phyloP scores from a whole-genome alignment of 306 rosid species.

The Inga leiocalycina region DNA sequence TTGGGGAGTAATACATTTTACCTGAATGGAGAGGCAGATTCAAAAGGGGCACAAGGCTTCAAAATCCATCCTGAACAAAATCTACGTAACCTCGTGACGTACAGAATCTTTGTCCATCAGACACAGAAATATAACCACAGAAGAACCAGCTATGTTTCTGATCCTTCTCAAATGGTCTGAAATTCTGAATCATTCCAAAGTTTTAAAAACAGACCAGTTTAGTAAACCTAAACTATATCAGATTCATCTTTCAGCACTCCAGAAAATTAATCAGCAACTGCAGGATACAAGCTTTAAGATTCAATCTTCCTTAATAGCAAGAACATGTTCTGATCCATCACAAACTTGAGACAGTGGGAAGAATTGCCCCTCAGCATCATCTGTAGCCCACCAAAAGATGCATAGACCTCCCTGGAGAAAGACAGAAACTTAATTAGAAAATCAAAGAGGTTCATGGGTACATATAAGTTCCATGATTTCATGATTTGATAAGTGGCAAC shows the following conservation, averaged over 20 bases:
- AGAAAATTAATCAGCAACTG: not conserved
- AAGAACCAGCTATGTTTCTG: not conserved
- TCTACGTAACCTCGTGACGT: not conserved
- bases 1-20: not conserved
- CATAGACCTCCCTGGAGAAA: constrained; percentile 69
- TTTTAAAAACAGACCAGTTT: not conserved
- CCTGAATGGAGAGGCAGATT: not conserved
- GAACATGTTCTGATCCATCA: not conserved
- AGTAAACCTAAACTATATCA: not conserved
- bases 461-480: constrained; percentile 2
- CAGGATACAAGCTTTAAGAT: not conserved
- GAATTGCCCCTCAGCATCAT: constrained; percentile 78
- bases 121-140: not conserved
- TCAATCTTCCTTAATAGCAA: constrained; percentile 10
- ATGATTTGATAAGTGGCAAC: not conserved
- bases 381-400: constrained; percentile 90
- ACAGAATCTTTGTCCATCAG: not conserved
- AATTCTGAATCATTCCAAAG: not conserved
- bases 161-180: not conserved
- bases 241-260: not conserved
- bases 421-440: constrained; percentile 21
- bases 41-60: not conserved
- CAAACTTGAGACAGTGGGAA: constrained; percentile 27
- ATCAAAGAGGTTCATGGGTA: not conserved
- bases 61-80: not conserved